These are phyloP conservation scores for Euphorbia lathyris DNA, from an alignment of 345 rosid genomes.

Conservation along the genomic window DNA sequence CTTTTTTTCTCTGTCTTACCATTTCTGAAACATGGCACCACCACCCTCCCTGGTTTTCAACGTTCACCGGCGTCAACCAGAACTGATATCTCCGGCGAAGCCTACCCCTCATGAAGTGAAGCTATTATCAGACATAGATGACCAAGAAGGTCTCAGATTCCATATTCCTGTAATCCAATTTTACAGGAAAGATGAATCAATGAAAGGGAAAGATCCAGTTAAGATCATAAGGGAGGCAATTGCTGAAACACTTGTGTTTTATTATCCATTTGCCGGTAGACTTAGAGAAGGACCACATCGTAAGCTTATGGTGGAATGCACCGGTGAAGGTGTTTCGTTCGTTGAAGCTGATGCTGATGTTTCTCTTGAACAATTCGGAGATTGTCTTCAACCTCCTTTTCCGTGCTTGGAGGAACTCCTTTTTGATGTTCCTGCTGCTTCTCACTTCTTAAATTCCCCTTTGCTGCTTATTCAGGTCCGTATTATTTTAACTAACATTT, in stretches of 20 bases:
- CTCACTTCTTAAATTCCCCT: constrained; percentile 12
- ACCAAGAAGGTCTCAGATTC: constrained; percentile 18
- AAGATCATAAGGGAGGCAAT: constrained; percentile 11
- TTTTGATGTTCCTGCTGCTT: constrained; percentile 15
- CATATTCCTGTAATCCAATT: constrained; percentile 14
- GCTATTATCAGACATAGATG: constrained; percentile 23
- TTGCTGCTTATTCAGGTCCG: constrained; percentile 20
- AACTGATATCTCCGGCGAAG: not conserved
- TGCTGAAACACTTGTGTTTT: constrained; percentile 14
- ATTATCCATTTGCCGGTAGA: constrained; percentile 24
- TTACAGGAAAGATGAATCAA: not conserved
- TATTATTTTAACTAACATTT: not conserved
- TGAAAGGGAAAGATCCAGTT: constrained; percentile 14
- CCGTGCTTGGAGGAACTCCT: constrained; percentile 22
- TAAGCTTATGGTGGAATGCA: constrained; percentile 24
- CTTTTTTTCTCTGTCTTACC: too few species aligned
- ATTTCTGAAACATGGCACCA: constrained; percentile 5
- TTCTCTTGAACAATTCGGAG: constrained; percentile 15
- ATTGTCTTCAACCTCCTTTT: constrained; percentile 21
- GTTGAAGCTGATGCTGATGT: constrained; percentile 22
- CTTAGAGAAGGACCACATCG: constrained; percentile 16
- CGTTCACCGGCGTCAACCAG: constrained; percentile 16
- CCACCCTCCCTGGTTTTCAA: constrained; percentile 14
- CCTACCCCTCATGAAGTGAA: constrained; percentile 27
- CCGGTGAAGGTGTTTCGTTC: constrained; percentile 21